A percentile compares a stretch with the other conserved stretches of the same genome.
These are phyloP conservation scores for Lineolata rhizophorae DNA, from an alignment of 495 filamentous ascomycete genomes.

Conservation along the genomic window DNA sequence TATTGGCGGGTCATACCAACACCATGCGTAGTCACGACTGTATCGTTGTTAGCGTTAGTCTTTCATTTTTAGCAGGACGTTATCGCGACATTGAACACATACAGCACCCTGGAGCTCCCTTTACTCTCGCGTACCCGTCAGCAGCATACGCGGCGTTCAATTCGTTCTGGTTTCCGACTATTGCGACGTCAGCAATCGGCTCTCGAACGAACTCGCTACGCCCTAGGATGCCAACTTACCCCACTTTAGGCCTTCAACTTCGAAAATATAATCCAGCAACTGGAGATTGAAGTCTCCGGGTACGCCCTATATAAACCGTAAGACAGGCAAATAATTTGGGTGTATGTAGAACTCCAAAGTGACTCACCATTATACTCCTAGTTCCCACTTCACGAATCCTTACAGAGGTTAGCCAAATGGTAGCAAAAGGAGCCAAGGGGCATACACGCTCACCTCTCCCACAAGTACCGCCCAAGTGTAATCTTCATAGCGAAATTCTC, in stretches of 20 bases:
- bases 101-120: constrained; percentile 15
- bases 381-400: no score
- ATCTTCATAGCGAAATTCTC: no score
- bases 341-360: no score
- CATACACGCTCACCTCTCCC: no score
- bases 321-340: no score
- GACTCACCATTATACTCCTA: no score
- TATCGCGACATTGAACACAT: constrained; percentile 1
- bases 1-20: no score
- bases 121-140: constrained; percentile 18
- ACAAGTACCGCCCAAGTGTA: no score
- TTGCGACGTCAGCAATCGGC: neutral
- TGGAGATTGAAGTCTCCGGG: constrained; percentile 17
- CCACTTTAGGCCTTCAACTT: constrained; percentile 17
- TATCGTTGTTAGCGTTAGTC: neutral
- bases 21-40: constrained; percentile 19
- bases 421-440: no score
- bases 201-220: constrained; percentile 6
- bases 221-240: no score
- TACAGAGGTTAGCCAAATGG: no score
- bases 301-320: constrained; percentile 10
- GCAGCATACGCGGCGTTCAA: constrained; percentile 19
- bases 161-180: constrained; percentile 20
- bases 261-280: constrained; percentile 17
- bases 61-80: neutral